Base-by-base conservation (phyloP, 495 filamentous ascomycete genomes). In the Talaromyces ruber region DNA sequence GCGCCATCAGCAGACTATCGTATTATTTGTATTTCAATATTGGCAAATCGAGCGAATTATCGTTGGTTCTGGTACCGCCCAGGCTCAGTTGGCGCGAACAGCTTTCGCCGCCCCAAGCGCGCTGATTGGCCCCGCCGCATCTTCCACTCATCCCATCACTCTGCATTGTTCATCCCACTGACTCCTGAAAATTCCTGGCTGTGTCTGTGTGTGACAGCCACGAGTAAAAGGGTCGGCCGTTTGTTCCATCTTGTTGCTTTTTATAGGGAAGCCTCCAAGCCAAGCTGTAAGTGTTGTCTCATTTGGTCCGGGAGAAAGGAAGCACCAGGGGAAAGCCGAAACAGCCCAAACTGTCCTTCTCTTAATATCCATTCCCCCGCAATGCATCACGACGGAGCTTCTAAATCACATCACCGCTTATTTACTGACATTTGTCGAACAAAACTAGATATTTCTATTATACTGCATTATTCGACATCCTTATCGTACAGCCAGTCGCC, bases 81-180 rank as follows among this genome's bases (percentile, higher is more conserved):
- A 18, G 43, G 43, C 43, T 21, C 43, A 18, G 43, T 47, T 47
- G 43, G 43, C 43, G 43, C 43, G 16, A 24, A 21, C 24, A 53
- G 6, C 50, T 28, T 16, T 24, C 57, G 26, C 55, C 55, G 55
- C 54, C 54, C 25, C 57, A 59, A 59, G 37, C 58, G 39, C 59
- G 59, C 59, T 60, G 59, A 60, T 60, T 60, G 59, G 59, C 59
- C 43, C 57, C 57, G 57, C 57, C 47, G 57, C 57, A 59, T 39
- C 34, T 57, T 21, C 54, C 30, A 53, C 50, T 21, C 54, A n/a
- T 29, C 28, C 34, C 30, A 59, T 59, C 57, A 59, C 57, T 28
- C 32, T 22, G 28, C 29, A 21, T 30, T 53, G 16, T 47, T 47
- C 43, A 24, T 55, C 6, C 22, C 28, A 54, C 24, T n/a, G 24